phyloP scores from a whole-genome alignment of 805 yeast genomes.

The Cyberlindnera maclurae region DNA sequence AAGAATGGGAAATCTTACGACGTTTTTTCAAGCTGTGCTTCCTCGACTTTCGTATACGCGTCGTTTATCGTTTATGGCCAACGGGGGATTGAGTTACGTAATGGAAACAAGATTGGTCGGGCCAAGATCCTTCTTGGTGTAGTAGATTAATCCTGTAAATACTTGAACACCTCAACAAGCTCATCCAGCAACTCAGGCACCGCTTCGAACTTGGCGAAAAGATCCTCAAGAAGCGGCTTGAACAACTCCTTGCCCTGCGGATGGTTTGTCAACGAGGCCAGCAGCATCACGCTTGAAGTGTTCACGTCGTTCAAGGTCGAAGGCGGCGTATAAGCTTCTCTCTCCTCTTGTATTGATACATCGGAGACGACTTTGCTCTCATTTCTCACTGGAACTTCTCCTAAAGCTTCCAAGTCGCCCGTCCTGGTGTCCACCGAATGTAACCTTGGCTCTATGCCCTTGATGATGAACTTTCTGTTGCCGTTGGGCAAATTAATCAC shows the following conservation, averaged over 20 bases:
- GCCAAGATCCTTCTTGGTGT: no score
- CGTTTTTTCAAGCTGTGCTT: background rate
- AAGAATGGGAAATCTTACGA: no score
- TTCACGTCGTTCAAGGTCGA: constrained; percentile 33
- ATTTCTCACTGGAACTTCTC: constrained; percentile 4
- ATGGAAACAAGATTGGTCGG: no score
- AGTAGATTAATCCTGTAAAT: constrained; percentile 8
- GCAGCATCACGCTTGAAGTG: constrained; percentile 29
- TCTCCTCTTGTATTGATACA: constrained; percentile 11
- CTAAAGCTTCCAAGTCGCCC: constrained; percentile 36
- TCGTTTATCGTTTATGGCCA: background rate
- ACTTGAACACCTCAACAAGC: constrained; percentile 20
- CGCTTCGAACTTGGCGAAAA: constrained; percentile 27
- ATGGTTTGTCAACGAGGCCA: constrained; percentile 28
- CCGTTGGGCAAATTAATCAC: constrained; percentile 65
- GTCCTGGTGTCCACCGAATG: constrained; percentile 42
- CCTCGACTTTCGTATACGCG: no score
- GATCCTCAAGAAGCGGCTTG: constrained; percentile 24
- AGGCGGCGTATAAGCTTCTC: constrained; percentile 23
- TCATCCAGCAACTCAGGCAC: constrained; percentile 29
- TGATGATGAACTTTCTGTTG: constrained; percentile 78
- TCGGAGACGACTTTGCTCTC: constrained; percentile 3
- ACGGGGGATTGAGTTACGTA: no score
- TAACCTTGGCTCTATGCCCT: constrained; percentile 86
- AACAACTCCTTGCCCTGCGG: constrained; percentile 28